Conservation (phyloP, 805 yeast species). For the Candida fluviatilis region DNA sequence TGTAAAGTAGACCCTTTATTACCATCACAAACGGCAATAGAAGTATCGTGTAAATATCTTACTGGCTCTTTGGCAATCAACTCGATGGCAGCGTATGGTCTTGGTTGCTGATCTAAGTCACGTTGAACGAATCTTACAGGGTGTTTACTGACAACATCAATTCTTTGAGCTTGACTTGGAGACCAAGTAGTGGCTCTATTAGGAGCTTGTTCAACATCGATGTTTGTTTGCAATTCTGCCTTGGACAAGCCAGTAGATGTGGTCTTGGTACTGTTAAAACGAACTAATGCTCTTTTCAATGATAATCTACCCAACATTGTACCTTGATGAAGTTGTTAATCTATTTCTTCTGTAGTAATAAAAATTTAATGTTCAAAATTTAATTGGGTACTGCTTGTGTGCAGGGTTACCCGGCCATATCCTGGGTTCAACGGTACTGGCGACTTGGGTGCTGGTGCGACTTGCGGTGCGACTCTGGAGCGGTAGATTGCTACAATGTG, state of each 20-base stretch:
- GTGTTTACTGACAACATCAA: constrained; percentile 48
- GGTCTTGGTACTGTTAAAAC: constrained; percentile 7
- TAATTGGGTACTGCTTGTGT: not conserved
- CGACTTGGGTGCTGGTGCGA: too few relatives aligned
- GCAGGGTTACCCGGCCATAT: too few relatives aligned
- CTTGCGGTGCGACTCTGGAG: too few relatives aligned
- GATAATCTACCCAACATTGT: constrained; percentile 7
- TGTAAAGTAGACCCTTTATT: constrained; percentile 61
- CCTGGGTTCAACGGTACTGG: too few relatives aligned
- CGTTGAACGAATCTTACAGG: constrained; percentile 66
- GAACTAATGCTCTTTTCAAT: not conserved
- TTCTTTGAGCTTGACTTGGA: constrained; percentile 56
- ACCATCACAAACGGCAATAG: constrained; percentile 81
- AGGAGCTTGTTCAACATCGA: constrained; percentile 64
- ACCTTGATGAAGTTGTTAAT: not conserved
- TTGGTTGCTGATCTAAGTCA: constrained; percentile 67
- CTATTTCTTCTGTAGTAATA: not conserved
- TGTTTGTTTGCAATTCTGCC: constrained; percentile 17
- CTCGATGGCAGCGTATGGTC: constrained; percentile 81
- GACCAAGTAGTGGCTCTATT: constrained; percentile 74
- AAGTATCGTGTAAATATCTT: constrained; percentile 48
- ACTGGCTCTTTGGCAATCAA: constrained; percentile 73
- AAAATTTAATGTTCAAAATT: too few relatives aligned
- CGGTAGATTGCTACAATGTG: too few relatives aligned
- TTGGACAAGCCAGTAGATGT: constrained; percentile 21